Percentiles rank a stretch among this genome's conserved stretches.
These are phyloP conservation scores for Teratosphaeria pseudoeucalypti DNA, from an alignment of 2,329 filamentous ascomycete genomes.

Conservation along the genomic window DNA sequence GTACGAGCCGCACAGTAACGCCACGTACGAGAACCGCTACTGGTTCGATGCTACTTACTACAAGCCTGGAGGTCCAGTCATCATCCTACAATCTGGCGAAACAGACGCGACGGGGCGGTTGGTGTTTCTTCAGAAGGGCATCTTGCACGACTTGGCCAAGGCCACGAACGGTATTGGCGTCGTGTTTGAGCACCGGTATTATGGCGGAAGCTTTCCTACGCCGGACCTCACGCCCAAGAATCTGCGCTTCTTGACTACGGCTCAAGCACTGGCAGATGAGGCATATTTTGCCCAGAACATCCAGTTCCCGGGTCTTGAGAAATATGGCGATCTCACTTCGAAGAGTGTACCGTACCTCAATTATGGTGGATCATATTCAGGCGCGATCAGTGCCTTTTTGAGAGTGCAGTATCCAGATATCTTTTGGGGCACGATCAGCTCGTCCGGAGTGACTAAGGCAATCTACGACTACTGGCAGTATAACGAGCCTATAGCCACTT, in stretches of 20 bases:
- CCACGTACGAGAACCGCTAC: conserved; percentile 61
- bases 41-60: conserved; percentile 76
- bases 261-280: conserved; percentile 71
- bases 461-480: conserved; percentile 63
- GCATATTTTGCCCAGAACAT: conserved; percentile 70
- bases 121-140: conserved; percentile 65
- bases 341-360: conserved; percentile 59
- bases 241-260: conserved; percentile 71
- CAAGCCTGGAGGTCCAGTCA: conserved; percentile 66
- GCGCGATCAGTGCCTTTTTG: conserved; percentile 66
- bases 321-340: conserved; percentile 53
- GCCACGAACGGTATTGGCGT: conserved; percentile 67
- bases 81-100: conserved; percentile 66
- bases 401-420: conserved; percentile 67
- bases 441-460: conserved; percentile 67
- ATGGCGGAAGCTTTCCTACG: conserved; percentile 64
- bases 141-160: conserved; percentile 58
- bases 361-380: conserved; percentile 78
- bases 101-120: conserved; percentile 53
- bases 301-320: conserved; percentile 58
- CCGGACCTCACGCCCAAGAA: conserved; percentile 57
- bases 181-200: conserved; percentile 79
- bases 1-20: conserved; percentile 67
- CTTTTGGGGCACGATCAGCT: conserved; percentile 70
- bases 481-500: conserved; percentile 47